Percentiles rank a stretch among this genome's conserved stretches.
Evolutionary conservation across 441 rosid genomes (phyloP).

Genomic region (Adansonia madagascariensis): DNA sequence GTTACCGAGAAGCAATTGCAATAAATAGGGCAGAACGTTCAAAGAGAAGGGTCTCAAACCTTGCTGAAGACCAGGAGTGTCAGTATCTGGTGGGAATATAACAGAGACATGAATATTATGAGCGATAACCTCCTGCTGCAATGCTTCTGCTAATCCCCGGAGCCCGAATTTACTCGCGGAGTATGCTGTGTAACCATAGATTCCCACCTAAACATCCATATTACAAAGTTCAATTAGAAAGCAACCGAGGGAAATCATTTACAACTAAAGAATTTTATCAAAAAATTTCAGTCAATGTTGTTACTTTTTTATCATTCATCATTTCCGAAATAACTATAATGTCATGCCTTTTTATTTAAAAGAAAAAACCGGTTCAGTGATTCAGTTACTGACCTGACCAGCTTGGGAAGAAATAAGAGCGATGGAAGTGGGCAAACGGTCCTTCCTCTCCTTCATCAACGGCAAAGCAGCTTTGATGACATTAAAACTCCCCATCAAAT

Average conservation of each 20-base stretch:
- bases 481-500: slow-evolving; percentile 80
- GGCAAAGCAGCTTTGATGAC: slow-evolving; percentile 87
- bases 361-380: background rate
- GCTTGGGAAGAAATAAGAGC: slow-evolving; percentile 89
- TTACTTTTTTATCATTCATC: background rate
- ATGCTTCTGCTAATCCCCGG: slow-evolving; percentile 90
- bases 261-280: background rate
- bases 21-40: background rate
- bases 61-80: slow-evolving; percentile 79
- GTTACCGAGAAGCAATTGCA: background rate
- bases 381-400: slow-evolving; percentile 60
- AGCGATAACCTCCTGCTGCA: slow-evolving; percentile 87
- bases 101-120: slow-evolving; percentile 82
- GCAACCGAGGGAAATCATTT: background rate
- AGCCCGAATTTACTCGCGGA: slow-evolving; percentile 91
- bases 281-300: background rate
- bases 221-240: background rate
- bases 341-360: background rate
- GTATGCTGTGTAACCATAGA: slow-evolving; percentile 93
- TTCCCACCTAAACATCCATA: slow-evolving; percentile 62
- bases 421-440: slow-evolving; percentile 59
- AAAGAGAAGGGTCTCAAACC: slow-evolving; percentile 44
- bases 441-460: slow-evolving; percentile 61
- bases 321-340: background rate
- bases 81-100: slow-evolving; percentile 81